phyloP scores from a whole-genome alignment of 495 filamentous ascomycete species.

The Talaromyces stipitatus region DNA sequence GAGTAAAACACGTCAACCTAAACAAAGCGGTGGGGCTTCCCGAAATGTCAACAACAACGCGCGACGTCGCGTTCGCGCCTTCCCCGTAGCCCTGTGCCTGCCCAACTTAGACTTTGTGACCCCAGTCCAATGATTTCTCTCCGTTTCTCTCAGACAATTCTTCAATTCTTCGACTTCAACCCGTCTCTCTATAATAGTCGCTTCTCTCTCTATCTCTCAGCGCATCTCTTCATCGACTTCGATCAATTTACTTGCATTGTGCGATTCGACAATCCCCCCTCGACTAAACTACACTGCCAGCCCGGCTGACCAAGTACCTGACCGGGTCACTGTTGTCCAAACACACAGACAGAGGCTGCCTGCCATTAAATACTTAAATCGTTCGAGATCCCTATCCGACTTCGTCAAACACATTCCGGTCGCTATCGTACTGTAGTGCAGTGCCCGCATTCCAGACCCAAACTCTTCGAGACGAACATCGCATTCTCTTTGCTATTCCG shows the following conservation, averaged over 20 bases:
- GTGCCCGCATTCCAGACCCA: background rate
- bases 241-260: too few relatives aligned
- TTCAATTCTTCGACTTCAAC: background rate
- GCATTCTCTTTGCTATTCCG: background rate
- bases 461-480: background rate
- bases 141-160: background rate
- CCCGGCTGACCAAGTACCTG: background rate
- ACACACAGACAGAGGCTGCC: background rate
- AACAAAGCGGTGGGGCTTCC: background rate
- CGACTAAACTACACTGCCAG: background rate
- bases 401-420: background rate
- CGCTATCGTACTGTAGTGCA: background rate
- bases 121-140: background rate
- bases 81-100: background rate
- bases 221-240: background rate
- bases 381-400: background rate
- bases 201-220: too few relatives aligned
- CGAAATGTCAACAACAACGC: conserved; percentile 1
- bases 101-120: background rate
- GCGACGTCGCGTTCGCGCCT: background rate
- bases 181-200: background rate
- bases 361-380: background rate
- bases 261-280: too few relatives aligned
- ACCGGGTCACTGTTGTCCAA: background rate
- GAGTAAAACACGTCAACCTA: background rate